Percentiles rank a stretch among this genome's conserved stretches.
Evolutionary conservation across 2,329 filamentous ascomycete species (phyloP).

Genomic region (Cladosporium sphaerospermum): DNA sequence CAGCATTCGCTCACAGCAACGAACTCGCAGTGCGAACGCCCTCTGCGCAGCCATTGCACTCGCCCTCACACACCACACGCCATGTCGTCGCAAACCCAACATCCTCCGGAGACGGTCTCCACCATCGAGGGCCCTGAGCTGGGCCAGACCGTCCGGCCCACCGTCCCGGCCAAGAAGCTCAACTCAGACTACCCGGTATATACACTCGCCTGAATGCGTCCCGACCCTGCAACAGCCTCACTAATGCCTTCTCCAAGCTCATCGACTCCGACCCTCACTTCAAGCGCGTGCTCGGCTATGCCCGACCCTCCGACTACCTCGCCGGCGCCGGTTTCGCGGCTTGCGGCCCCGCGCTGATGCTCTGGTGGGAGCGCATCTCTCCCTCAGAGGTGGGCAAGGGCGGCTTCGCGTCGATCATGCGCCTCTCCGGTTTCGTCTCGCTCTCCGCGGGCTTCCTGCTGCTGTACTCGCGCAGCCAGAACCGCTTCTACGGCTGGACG

Average conservation of each 20-base stretch:
- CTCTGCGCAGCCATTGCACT: conserved; percentile 10
- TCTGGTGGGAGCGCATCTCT: conserved; percentile 73
- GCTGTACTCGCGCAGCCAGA: conserved; percentile 74
- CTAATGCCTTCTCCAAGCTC: conserved; percentile 55
- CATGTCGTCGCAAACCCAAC: conserved; percentile 18
- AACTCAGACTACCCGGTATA: conserved; percentile 79
- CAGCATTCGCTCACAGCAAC: neutral
- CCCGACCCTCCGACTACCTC: conserved; percentile 75
- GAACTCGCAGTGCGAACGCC: neutral
- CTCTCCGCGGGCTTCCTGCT: conserved; percentile 72
- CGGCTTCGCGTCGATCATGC: conserved; percentile 77
- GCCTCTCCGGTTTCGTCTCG: conserved; percentile 67
- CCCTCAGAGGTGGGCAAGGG: conserved; percentile 79
- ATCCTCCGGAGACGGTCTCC: conserved; percentile 17
- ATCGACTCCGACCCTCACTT: conserved; percentile 99
- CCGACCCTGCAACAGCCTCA: conserved; percentile 10
- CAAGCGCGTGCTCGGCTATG: conserved; percentile 81
- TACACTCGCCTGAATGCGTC: neutral
- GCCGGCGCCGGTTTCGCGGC: conserved; percentile 62
- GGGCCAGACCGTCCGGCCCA: conserved; percentile 22
- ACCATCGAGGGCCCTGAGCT: conserved; percentile 25
- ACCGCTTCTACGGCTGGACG: conserved; percentile 88
- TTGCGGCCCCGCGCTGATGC: conserved; percentile 67
- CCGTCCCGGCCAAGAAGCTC: conserved; percentile 66
- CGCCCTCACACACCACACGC: conserved; percentile 12